Evolutionary conservation across 2,329 filamentous ascomycete species (phyloP), one percentile per base, ranked within the genome.

Genomic region (Penicillium sp.): DNA sequence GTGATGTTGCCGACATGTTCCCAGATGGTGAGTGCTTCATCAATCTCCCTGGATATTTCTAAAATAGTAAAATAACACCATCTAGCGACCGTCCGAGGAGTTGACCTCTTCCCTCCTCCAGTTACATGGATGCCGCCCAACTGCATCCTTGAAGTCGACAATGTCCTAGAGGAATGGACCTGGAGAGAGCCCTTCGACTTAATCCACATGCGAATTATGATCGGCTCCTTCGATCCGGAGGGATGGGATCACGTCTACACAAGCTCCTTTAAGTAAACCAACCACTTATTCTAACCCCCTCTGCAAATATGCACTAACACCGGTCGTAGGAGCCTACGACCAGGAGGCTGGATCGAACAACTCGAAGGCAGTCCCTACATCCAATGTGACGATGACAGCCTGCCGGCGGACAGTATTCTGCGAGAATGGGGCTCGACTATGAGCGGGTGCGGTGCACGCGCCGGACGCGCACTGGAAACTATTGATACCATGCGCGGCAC

Each of bases 301-400:
- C 7, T 10, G n/a, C 42, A 14, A n/a, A n/a, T 16, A 33, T 31
- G 12, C 4, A 22, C 17, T 45, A 33, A 45, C 17, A 16, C 7
- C 28, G 1, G 12, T 22, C 42, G 5, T 35, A 40, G 51, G 35
- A 7, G 11, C 11, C 28, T 53, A 14, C 43, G 43, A 22, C 43
- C 50, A 31, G 51, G 51, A 14, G 44, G 51, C 36, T 53, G 51
- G 51, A 48, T 53, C n/a, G 51, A 53, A 42, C 44, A 48, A 48
- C 36, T 49, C 6, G 51, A 53, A n/a, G 10, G 16, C 1, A 17
- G 16, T n/a, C 19, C 28, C n/a, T 14, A 2, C 12, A 26, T 48
- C 17, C 5, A 28, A n/a, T 41, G 51, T 10, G 30, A 42, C 12
- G 51, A 53, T 5, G 22, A 33, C 12, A 53, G 36, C 22, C 10